These are phyloP conservation scores for Gentiana straminea DNA, from an alignment of 257 asterid genomes.

Conservation along the genomic window DNA sequence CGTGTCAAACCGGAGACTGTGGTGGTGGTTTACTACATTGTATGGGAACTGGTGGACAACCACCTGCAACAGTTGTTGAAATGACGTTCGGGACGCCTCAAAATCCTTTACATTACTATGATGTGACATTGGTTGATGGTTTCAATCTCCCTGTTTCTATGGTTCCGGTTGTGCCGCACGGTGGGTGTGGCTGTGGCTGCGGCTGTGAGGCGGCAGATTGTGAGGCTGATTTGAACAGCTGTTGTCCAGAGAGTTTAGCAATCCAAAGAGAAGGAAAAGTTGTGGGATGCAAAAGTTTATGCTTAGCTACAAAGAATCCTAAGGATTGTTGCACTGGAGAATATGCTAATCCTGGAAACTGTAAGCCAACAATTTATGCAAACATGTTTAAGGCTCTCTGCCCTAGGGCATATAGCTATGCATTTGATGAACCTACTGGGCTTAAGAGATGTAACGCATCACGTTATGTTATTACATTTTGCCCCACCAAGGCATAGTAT, in stretches of 20 bases:
- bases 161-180: constrained; percentile 54
- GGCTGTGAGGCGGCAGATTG: constrained; percentile 56
- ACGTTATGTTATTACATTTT: constrained; percentile 46
- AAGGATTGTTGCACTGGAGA: constrained; percentile 47
- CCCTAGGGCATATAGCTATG: constrained; percentile 55
- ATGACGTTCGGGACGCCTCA: constrained; percentile 56
- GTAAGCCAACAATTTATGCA: constrained; percentile 39
- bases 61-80: constrained; percentile 68
- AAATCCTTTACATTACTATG: constrained; percentile 52
- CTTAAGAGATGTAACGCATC: constrained; percentile 49
- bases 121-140: constrained; percentile 79
- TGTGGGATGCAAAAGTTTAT: constrained; percentile 68
- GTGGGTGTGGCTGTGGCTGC: constrained; percentile 27
- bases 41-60: constrained; percentile 41
- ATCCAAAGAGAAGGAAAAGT: constrained; percentile 29
- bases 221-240: constrained; percentile 34
- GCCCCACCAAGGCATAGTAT: constrained; percentile 33
- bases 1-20: constrained; percentile 79
- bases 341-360: constrained; percentile 21
- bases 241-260: constrained; percentile 45
- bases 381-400: constrained; percentile 51
- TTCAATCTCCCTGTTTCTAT: constrained; percentile 61
- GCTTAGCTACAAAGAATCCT: constrained; percentile 38
- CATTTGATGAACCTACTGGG: constrained; percentile 42
- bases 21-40: constrained; percentile 44